Conservation (phyloP, 352 stramenopile genomes). For the Peronosclerospora sorghi region DNA sequence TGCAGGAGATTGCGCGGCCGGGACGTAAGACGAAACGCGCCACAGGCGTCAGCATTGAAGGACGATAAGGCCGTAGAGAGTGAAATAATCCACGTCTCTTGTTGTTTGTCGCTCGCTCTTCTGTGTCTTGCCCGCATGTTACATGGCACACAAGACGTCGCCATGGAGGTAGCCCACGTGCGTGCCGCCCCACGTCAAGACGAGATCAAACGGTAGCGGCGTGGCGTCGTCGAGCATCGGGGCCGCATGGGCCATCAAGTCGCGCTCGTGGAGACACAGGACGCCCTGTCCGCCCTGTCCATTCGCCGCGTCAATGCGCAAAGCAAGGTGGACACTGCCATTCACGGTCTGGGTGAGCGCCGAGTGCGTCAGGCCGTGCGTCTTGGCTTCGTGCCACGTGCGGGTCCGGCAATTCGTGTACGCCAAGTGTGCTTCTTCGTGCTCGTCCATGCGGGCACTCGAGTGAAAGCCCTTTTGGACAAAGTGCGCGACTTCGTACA, state of each 20-base stretch:
- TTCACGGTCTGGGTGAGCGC: slow-evolving; percentile 63
- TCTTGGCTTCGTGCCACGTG: slow-evolving; percentile 43
- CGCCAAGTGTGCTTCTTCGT: slow-evolving; percentile 52
- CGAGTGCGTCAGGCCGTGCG: slow-evolving; percentile 48
- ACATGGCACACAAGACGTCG: slow-evolving; percentile 36
- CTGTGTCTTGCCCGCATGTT: too few relatives aligned
- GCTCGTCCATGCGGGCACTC: slow-evolving; percentile 40
- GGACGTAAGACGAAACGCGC: slow-evolving; percentile 70
- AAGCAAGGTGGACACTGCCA: slow-evolving; percentile 51
- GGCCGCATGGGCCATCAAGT: slow-evolving; percentile 32
- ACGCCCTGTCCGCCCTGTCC: slow-evolving; percentile 51
- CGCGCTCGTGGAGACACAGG: slow-evolving; percentile 48
- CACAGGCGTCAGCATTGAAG: slow-evolving; percentile 70
- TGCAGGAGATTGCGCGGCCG: slow-evolving; percentile 76
- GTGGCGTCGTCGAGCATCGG: slow-evolving; percentile 31
- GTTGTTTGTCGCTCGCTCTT: too few relatives aligned
- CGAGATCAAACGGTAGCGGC: slow-evolving; percentile 56
- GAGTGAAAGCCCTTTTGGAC: slow-evolving; percentile 63
- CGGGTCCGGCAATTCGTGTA: slow-evolving; percentile 64
- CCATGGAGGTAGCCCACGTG: slow-evolving; percentile 46
- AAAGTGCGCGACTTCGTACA: slow-evolving; percentile 61
- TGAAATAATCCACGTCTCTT: too few relatives aligned
- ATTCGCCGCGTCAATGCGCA: slow-evolving; percentile 56
- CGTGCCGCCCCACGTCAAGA: slow-evolving; percentile 60
- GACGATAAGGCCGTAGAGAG: too few relatives aligned